Base-by-base conservation (phyloP, 805 yeast species). In the Candida krabiensis region DNA sequence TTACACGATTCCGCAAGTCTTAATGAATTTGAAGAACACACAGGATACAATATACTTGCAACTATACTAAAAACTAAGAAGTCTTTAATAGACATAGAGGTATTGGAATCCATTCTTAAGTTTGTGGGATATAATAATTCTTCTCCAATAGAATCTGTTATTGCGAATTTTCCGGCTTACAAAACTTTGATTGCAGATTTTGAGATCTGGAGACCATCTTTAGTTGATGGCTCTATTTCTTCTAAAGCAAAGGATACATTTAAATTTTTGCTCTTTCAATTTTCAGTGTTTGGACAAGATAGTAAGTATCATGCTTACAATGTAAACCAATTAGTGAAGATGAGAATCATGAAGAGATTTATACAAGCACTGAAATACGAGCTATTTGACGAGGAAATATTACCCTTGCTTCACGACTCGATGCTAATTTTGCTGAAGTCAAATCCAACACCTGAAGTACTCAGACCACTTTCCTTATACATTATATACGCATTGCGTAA, bases 11-110 rank as follows among this genome's bases (percentile, higher is more conserved):
- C 81, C 73, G 64, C 80, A 28, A 61, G 73, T 36, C 58, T 67
- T 19, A 71, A 72, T 33, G 87, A 81, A 43, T 75, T 83, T 52
- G 86, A 80, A 47, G 64, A 70, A 13, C 63, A 67, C 3, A 74
- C 73, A 46, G 89, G 89, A 1, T 84, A 78, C 49, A 77, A 77
- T 18, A 68, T 81, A 3, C 53, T 84, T 2, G 71, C 75, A 0
- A 71, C 81, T 0, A 52, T 84, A 7, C 50, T 83, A 19, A 73
- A 71, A 28, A 62, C 70, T 19, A 79, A 77, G 50, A 68, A 64
- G 44, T 53, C 50, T 4, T 46, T 50, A 35, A 59, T 73, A 3
- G 52, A 61, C 5, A 46, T 75, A n/a, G 69, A 68, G 14, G 60
- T 80, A 3, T 51, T 83, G 11, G 74, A 75, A 35, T 38, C 70